Evolutionary conservation across 805 yeast genomes (phyloP).

Genomic region (Cyberlindnera galapagoensis): DNA sequence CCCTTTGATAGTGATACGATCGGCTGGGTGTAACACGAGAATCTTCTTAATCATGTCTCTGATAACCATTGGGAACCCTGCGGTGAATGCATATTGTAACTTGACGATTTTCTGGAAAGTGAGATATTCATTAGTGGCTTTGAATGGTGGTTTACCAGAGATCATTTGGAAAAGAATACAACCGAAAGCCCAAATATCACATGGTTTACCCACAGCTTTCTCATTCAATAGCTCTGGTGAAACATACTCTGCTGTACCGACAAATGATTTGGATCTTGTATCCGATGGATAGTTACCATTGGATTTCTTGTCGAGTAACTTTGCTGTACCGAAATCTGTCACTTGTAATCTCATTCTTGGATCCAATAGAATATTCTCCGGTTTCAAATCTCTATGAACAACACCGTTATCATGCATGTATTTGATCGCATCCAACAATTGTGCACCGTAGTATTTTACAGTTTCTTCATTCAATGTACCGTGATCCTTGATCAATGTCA

Average conservation of each 20-base stretch:
- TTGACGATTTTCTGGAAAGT: slow-evolving; percentile 80
- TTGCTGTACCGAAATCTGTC: slow-evolving; percentile 85
- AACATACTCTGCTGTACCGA: slow-evolving; percentile 81
- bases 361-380: slow-evolving; percentile 71
- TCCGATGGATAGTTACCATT: slow-evolving; percentile 57
- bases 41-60: slow-evolving; percentile 71
- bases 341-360: slow-evolving; percentile 54
- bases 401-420: slow-evolving; percentile 73
- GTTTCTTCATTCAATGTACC: slow-evolving; percentile 71
- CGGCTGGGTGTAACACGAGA: slow-evolving; percentile 55
- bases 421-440: slow-evolving; percentile 63
- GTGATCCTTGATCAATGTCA: slow-evolving; percentile 57
- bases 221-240: slow-evolving; percentile 75
- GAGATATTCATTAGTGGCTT: slow-evolving; percentile 74
- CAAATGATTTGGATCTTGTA: slow-evolving; percentile 71
- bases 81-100: slow-evolving; percentile 75
- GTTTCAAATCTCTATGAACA: slow-evolving; percentile 77
- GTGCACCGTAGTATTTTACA: slow-evolving; percentile 63
- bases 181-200: slow-evolving; percentile 99
- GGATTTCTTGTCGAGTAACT: slow-evolving; percentile 45
- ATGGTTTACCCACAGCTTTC: slow-evolving; percentile 79
- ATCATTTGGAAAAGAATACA: slow-evolving; percentile 93
- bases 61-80: slow-evolving; percentile 70
- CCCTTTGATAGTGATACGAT: slow-evolving; percentile 49
- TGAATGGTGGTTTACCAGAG: slow-evolving; percentile 86